Conservation (phyloP, 257 asterid genomes). For the Coffea canephora region DNA sequence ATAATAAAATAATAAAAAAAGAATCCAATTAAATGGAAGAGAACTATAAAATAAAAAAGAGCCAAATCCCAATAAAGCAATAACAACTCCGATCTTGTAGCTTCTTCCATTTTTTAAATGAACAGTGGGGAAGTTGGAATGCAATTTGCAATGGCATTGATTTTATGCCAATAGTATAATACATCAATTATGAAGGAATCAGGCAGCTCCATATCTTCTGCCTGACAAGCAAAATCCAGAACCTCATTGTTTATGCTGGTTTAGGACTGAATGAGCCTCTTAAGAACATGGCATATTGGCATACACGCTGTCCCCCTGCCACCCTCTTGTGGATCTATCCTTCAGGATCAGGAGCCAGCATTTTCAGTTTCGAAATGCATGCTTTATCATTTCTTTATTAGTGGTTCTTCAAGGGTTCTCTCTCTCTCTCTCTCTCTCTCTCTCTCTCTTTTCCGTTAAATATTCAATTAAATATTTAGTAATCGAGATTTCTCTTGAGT, state of each 20-base stretch:
- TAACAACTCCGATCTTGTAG: too few species aligned
- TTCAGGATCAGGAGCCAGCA: not conserved
- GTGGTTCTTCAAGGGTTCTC: not conserved
- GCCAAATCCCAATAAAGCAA: too few species aligned
- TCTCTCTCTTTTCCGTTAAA: too few species aligned
- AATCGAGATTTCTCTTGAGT: too few species aligned
- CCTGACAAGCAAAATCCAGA: slow-evolving; percentile 7
- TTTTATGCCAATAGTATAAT: not conserved
- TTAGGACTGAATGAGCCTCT: not conserved
- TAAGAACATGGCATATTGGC: not conserved
- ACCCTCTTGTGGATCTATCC: not conserved
- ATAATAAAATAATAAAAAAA: too few species aligned
- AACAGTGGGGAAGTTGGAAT: slow-evolving; percentile 7
- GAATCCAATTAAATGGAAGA: too few species aligned
- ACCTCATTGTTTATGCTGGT: not conserved
- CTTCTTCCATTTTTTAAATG: not conserved
- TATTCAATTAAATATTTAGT: too few species aligned
- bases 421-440: not conserved
- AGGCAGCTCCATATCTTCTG: slow-evolving; percentile 13
- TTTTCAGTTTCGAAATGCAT: not conserved
- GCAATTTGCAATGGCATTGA: not conserved
- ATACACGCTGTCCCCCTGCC: not conserved
- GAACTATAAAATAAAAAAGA: too few species aligned
- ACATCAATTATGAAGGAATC: not conserved
- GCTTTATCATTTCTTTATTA: not conserved